A percentile compares a stretch with the other conserved stretches of the same genome.
Conservation (phyloP, 768 basidiomycete genomes). For the Boletus pseudopeckii region DNA sequence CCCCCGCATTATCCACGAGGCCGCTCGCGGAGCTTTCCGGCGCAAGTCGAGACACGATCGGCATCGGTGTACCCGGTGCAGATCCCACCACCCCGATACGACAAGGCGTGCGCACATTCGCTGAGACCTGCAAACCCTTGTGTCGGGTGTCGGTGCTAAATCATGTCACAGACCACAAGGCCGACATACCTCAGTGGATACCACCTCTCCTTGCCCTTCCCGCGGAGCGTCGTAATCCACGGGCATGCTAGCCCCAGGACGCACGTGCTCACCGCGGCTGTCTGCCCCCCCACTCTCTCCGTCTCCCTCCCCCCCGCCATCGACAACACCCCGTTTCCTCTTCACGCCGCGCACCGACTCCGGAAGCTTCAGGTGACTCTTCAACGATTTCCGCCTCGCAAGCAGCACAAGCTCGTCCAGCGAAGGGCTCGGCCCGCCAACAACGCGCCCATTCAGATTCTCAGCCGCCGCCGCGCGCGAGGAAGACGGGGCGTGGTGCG, state of each 20-base stretch:
- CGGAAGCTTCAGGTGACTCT: conserved; percentile 9
- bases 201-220: not conserved
- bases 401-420: conserved; percentile 14
- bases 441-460: not conserved
- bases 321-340: conserved; percentile 8
- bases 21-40: not conserved
- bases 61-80: not conserved
- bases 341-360: conserved; percentile 8
- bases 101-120: not conserved
- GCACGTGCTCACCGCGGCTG: no score
- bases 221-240: not conserved
- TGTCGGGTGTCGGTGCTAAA: not conserved
- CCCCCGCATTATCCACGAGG: not conserved
- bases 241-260: not conserved
- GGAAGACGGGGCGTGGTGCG: not conserved
- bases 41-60: not conserved
- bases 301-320: not conserved
- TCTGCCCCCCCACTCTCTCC: not conserved
- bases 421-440: conserved; percentile 22
- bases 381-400: conserved; percentile 13
- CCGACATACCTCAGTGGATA: conserved; percentile 2
- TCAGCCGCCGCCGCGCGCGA: not conserved
- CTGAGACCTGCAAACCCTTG: not conserved
- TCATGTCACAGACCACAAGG: not conserved
- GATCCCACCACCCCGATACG: not conserved